A percentile compares a stretch with the other conserved stretches of the same genome.
Evolutionary conservation across 148 eudicot genomes (phyloP).

Genomic region (Silene conica): DNA sequence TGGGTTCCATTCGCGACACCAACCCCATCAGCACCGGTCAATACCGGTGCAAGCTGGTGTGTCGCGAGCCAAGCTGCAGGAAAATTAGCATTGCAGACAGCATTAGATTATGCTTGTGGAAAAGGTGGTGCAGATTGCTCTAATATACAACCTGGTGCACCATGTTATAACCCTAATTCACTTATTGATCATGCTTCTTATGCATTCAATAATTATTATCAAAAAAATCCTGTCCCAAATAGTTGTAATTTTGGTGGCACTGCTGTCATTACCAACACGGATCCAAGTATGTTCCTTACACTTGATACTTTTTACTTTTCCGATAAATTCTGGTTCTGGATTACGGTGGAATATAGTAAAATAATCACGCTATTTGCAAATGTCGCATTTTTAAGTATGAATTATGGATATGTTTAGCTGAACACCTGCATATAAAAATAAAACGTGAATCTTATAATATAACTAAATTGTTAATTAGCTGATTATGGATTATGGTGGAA

Average conservation of each 20-base stretch:
- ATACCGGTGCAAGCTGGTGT: slow-evolving; percentile 56
- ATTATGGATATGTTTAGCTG: no score
- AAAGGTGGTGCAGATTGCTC: slow-evolving; percentile 56
- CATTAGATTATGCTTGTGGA: slow-evolving; percentile 74
- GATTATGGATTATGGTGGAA: no score
- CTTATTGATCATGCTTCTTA: slow-evolving; percentile 54
- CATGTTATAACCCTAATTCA: slow-evolving; percentile 51
- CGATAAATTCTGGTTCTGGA: no score
- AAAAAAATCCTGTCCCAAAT: slow-evolving; percentile 64
- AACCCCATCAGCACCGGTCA: slow-evolving; percentile 26
- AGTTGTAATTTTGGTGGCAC: slow-evolving; percentile 76
- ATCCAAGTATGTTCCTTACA: slow-evolving; percentile 67
- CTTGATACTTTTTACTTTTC: no score
- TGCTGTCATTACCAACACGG: slow-evolving; percentile 68
- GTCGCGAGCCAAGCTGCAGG: slow-evolving; percentile 54
- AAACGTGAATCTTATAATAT: no score
- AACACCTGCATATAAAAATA: no score
- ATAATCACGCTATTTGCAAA: no score
- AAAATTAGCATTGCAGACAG: slow-evolving; percentile 43
- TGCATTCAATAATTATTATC: slow-evolving; percentile 68
- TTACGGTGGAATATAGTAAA: no score
- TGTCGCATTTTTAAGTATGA: no score
- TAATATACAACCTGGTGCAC: slow-evolving; percentile 45
- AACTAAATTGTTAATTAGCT: no score
- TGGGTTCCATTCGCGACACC: slow-evolving; percentile 31